Conservation (phyloP, 306 rosid species). For the Alnus glutinosa region DNA sequence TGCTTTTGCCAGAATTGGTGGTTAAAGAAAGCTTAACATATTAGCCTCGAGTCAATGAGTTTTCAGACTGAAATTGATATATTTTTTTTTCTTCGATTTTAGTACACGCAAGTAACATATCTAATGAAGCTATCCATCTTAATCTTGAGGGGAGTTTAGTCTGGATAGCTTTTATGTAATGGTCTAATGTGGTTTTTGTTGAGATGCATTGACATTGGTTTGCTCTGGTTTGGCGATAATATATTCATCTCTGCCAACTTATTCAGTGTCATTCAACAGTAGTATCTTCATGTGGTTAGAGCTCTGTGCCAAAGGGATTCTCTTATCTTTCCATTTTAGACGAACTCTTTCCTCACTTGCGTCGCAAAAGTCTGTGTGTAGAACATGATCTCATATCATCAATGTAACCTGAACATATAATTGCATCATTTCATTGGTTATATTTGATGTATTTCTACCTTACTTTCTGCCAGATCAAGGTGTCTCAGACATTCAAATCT, state of each 20-base stretch:
- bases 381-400: not conserved
- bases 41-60: not conserved
- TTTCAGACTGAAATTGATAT: not conserved
- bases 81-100: not conserved
- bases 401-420: not conserved
- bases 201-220: conserved; percentile 5
- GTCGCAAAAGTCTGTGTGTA: not conserved
- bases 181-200: conserved; percentile 9
- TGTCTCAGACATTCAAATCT: not conserved
- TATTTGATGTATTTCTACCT: not conserved
- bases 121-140: conserved; percentile 1
- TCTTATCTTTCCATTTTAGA: not conserved
- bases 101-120: not conserved
- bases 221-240: conserved; percentile 3
- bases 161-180: not conserved
- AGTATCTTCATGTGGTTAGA: not conserved
- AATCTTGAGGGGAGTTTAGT: not conserved
- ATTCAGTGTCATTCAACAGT: not conserved
- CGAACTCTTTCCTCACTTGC: not conserved
- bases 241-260: not conserved
- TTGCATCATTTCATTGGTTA: not conserved
- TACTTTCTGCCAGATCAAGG: not conserved
- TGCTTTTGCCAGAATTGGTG: too few relatives aligned
- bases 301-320: conserved; percentile 1
- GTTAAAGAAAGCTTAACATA: not conserved